Conservation (phyloP, 1,284 basidiomycete species). For the Trichosporon inkin region DNA sequence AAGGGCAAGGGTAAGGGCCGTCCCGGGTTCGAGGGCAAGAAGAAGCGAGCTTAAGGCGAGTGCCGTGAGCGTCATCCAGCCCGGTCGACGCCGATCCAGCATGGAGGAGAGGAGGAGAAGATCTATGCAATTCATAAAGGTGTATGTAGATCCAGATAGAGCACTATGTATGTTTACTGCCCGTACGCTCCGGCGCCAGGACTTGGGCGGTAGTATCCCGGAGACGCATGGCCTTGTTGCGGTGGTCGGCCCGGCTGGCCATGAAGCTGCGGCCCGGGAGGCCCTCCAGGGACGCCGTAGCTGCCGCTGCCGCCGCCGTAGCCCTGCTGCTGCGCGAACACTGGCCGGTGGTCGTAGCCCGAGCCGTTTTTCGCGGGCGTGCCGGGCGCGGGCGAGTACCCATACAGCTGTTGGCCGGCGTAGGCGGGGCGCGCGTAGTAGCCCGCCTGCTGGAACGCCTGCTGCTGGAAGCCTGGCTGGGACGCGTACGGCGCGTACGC, state of each 20-base stretch:
- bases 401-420: slow-evolving; percentile 1
- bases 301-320: not conserved
- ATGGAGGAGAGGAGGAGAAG: not conserved
- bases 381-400: not conserved
- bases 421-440: not conserved
- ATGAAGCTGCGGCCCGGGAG: not conserved
- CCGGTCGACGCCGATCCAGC: not conserved
- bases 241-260: not conserved
- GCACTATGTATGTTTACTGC: slow-evolving; percentile 9
- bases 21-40: slow-evolving; percentile 42
- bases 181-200: not conserved
- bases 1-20: slow-evolving; percentile 21
- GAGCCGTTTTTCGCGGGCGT: not conserved
- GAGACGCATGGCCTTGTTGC: not conserved
- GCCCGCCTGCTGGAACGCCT: not conserved
- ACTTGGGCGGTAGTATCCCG: not conserved
- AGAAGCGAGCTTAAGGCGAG: slow-evolving; percentile 13
- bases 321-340: not conserved
- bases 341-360: not conserved
- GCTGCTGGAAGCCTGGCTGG: not conserved
- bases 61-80: no score
- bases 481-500: not conserved
- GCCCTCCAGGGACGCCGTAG: slow-evolving; percentile 3
- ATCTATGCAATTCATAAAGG: slow-evolving; percentile 10
- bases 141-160: slow-evolving; percentile 7